Conservation (phyloP, 257 asterid genomes). For the Ajuga chamaepitys region DNA sequence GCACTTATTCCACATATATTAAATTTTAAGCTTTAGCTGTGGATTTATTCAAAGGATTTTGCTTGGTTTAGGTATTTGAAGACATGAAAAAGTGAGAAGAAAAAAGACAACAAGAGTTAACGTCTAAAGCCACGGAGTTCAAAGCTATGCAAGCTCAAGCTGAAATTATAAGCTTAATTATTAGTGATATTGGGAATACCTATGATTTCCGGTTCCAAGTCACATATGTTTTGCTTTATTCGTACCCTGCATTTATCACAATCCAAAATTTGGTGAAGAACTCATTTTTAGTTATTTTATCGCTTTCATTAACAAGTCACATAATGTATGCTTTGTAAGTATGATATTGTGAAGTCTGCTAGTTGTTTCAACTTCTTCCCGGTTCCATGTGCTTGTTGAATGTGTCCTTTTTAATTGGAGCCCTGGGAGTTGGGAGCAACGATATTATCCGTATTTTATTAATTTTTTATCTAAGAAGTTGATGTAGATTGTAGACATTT, state of each 20-base stretch:
- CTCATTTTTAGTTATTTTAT: not conserved
- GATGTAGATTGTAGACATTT: not conserved
- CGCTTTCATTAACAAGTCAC: not conserved
- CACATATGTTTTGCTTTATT: not conserved
- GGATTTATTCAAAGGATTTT: slow-evolving; percentile 2
- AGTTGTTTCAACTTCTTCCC: not conserved
- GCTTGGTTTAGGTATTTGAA: slow-evolving; percentile 49
- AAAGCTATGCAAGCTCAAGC: slow-evolving; percentile 78
- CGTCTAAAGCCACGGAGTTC: slow-evolving; percentile 53
- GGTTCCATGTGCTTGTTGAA: not conserved
- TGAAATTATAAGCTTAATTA: slow-evolving; percentile 48
- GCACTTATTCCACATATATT: no score
- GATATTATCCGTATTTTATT: not conserved
- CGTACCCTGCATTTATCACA: not conserved
- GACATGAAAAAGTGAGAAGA: slow-evolving; percentile 66
- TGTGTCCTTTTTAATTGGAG: not conserved
- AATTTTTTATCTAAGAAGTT: not conserved
- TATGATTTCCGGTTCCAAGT: not conserved
- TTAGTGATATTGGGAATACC: not conserved
- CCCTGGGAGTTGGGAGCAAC: not conserved
- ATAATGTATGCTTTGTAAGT: not conserved
- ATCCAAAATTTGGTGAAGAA: not conserved
- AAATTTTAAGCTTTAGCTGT: no score
- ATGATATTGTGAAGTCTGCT: not conserved
- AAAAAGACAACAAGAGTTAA: slow-evolving; percentile 49